Percentiles rank a stretch among this genome's conserved stretches.
phyloP scores from a whole-genome alignment of 148 eudicot genomes.

The Dysphania ambrosioides region DNA sequence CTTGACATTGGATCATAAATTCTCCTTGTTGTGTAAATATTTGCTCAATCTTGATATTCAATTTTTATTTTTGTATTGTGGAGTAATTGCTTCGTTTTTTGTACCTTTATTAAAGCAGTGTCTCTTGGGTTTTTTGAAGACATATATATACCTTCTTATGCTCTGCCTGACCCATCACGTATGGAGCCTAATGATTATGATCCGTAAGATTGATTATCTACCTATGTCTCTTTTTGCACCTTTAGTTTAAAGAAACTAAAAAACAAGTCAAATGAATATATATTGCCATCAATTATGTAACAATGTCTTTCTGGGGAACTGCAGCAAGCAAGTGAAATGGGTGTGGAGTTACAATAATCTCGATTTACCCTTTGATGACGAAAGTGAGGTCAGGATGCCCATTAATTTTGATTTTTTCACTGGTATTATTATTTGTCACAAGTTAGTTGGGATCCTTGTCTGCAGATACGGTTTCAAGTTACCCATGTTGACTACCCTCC shows the following conservation, averaged over 20 bases:
- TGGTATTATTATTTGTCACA: conserved; percentile 12
- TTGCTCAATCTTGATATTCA: not conserved
- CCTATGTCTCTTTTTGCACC: conserved; percentile 1
- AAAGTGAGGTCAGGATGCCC: conserved; percentile 48
- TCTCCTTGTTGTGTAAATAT: not conserved
- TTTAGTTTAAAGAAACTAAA: not conserved
- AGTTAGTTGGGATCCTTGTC: conserved; percentile 6
- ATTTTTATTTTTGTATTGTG: not conserved
- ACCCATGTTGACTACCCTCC: conserved; percentile 54
- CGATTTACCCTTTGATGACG: conserved; percentile 36
- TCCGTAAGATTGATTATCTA: conserved; percentile 42
- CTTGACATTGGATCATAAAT: not conserved
- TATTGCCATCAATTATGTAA: not conserved
- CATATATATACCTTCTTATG: conserved; percentile 56
- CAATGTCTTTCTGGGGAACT: conserved; percentile 7
- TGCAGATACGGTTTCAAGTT: conserved; percentile 84
- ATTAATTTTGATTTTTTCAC: not conserved
- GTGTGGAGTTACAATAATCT: conserved; percentile 41
- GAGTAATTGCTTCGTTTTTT: conserved; percentile 14
- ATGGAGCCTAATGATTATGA: conserved; percentile 36
- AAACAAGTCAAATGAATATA: not conserved
- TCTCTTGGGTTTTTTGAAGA: conserved; percentile 87
- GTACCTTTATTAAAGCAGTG: conserved; percentile 44
- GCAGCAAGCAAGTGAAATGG: conserved; percentile 51
- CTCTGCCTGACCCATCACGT: conserved; percentile 49